Evolutionary conservation across 2,329 filamentous ascomycete species (phyloP).

Genomic region (Lecanicillium sp.): DNA sequence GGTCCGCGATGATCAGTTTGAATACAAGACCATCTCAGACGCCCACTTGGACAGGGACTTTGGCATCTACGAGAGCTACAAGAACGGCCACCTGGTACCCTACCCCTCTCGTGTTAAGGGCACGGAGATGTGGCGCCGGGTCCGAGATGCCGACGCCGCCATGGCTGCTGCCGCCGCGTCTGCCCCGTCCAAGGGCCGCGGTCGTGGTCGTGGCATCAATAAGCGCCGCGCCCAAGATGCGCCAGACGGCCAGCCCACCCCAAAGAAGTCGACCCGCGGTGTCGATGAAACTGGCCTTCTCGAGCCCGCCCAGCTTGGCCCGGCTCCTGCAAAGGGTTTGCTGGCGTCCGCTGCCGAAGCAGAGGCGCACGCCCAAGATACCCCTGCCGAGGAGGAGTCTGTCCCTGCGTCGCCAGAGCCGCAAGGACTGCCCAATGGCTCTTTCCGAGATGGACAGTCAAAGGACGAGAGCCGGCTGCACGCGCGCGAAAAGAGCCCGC

Average conservation of each 20-base stretch:
- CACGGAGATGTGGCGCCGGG: constrained; percentile 33
- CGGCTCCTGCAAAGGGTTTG: constrained; percentile 28
- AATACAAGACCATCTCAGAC: constrained; percentile 37
- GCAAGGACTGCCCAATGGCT: constrained; percentile 18
- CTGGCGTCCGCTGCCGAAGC: constrained; percentile 30
- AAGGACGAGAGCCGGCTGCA: constrained; percentile 21
- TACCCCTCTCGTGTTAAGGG: constrained; percentile 35
- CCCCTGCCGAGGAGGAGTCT: constrained; percentile 25
- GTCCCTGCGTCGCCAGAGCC: constrained; percentile 28
- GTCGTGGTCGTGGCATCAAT: constrained; percentile 23
- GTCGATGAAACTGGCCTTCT: constrained; percentile 20
- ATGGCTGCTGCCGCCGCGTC: constrained; percentile 20
- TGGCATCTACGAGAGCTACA: constrained; percentile 32
- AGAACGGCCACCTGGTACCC: constrained; percentile 34
- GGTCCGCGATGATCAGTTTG: constrained; percentile 36
- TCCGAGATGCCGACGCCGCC: constrained; percentile 28
- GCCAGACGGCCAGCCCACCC: constrained; percentile 39
- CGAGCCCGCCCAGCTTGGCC: constrained; percentile 16
- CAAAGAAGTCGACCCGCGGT: constrained; percentile 37
- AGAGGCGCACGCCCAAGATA: constrained; percentile 25
- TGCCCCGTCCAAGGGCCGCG: constrained; percentile 22
- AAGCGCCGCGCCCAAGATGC: constrained; percentile 47
- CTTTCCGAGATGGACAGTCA: constrained; percentile 14
- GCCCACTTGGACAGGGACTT: constrained; percentile 35
- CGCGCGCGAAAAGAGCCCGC: constrained; percentile 29